Evolutionary conservation across 345 rosid species (phyloP), one percentile per base, ranked within the genome.

Genomic region (Brassica napus): DNA sequence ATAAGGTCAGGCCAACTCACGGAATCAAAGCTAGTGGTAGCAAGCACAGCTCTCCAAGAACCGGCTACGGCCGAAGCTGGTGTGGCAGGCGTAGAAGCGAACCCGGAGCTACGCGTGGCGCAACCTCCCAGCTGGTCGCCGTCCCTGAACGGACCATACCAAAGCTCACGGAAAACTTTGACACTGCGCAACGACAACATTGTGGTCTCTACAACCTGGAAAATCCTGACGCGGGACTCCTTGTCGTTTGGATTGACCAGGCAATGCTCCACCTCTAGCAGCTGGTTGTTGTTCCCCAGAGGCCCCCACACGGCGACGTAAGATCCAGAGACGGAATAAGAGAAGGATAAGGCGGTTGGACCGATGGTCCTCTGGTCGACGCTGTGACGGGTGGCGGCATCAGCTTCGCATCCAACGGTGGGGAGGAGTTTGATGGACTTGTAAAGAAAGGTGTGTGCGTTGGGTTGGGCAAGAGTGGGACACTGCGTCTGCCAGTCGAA

Each of bases 401-500:
- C 99, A 0, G 97, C 99, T 87, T 95, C 99, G 52, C 99, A 95
- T 49, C 99, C 99, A 11, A 95, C 99, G 1, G 99, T 95, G 9
- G 99, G 99, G 35, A 92, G 97, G 55, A 95, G 85, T 69, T 91
- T 89, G 82, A 95, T 90, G 71, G 79, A 83, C 75, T 86, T 92
- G 86, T 86, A 91, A 28, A 78, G 73, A 77, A 95, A 71, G 64
- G 72, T 16, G 10, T 55, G 72, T 60, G 82, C 73, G 76, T 81
- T 72, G 6, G 86, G 83, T 10, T 81, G 81, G 65, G 97, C 98
- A 35, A 91, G 92, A 37, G 98, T 91, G 23, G 98, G 97, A 77
- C 99, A 95, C 68, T 93, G 99, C 54, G 97, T 95, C 84, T 95
- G 99, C 99, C 99, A 95, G 77, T 95, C 99, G 64, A 86, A 89